Conservation (phyloP, 2,329 filamentous ascomycete species). For the Onygena corvina region DNA sequence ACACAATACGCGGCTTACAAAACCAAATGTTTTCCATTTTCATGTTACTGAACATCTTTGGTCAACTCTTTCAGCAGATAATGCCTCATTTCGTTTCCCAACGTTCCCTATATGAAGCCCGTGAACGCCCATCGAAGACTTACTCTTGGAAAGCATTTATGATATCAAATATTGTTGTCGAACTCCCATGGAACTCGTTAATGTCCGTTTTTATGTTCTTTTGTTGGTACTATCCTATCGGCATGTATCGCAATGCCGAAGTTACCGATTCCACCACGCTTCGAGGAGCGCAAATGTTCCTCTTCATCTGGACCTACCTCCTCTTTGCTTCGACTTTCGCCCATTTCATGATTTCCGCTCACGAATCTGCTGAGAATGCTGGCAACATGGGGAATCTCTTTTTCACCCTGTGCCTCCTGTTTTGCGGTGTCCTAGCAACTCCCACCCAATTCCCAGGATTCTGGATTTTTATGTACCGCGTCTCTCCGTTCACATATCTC, state of each 20-base stretch:
- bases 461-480: slow-evolving; percentile 66
- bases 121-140: slow-evolving; percentile 51
- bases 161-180: slow-evolving; percentile 57
- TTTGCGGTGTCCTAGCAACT: slow-evolving; percentile 43
- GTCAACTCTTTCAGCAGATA: slow-evolving; percentile 42
- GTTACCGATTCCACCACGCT: slow-evolving; percentile 31
- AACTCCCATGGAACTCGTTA: slow-evolving; percentile 54
- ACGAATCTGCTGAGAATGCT: slow-evolving; percentile 56
- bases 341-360: slow-evolving; percentile 57
- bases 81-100: slow-evolving; percentile 49
- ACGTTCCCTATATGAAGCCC: slow-evolving; percentile 46
- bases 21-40: slow-evolving; percentile 88
- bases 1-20: slow-evolving; percentile 67
- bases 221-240: slow-evolving; percentile 56
- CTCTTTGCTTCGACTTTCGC: slow-evolving; percentile 60
- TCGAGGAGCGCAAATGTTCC: slow-evolving; percentile 52
- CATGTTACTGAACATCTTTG: slow-evolving; percentile 69
- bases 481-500: slow-evolving; percentile 53
- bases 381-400: slow-evolving; percentile 49
- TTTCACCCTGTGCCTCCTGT: slow-evolving; percentile 47
- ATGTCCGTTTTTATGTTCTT: slow-evolving; percentile 51
- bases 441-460: slow-evolving; percentile 51
- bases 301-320: slow-evolving; percentile 53
- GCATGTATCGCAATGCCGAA: slow-evolving; percentile 33
- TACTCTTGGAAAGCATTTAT: slow-evolving; percentile 64